Conservation (phyloP, 495 filamentous ascomycete species). For the Podospora pseudopauciseta region DNA sequence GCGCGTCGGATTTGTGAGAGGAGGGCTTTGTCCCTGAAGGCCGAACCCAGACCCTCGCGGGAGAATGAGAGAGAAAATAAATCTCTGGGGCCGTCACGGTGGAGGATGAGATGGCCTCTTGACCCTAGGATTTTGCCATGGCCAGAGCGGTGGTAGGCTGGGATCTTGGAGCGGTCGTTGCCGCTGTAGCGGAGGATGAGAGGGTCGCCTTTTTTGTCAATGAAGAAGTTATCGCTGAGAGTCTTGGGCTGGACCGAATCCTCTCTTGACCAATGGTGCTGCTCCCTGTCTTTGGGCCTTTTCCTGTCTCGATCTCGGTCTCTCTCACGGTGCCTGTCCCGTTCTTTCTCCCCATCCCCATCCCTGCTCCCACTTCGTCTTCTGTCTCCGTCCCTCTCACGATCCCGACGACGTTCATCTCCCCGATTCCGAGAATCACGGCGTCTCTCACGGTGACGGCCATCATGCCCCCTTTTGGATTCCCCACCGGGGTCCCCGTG, state of each 20-base stretch:
- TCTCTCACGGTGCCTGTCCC: background rate
- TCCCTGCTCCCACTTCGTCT: conserved; percentile 21
- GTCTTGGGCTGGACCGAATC: background rate
- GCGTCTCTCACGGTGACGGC: background rate
- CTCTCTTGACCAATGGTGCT: background rate
- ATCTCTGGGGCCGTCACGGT: conserved; percentile 34
- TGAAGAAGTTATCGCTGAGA: conserved; percentile 28
- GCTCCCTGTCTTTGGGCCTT: background rate
- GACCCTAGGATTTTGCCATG: conserved; percentile 39
- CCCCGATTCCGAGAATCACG: background rate
- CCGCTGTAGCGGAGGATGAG: conserved; percentile 43
- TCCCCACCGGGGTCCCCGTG: background rate
- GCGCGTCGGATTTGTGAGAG: conserved; percentile 24
- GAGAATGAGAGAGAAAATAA: conserved; percentile 34
- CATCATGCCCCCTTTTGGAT: background rate
- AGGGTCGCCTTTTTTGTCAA: conserved; percentile 44
- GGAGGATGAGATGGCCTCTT: conserved; percentile 35
- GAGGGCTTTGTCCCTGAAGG: conserved; percentile 39
- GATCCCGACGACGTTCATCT: background rate
- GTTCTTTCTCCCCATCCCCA: conserved; percentile 3
- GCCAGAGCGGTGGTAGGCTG: conserved; percentile 41
- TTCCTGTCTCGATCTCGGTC: conserved; percentile 8
- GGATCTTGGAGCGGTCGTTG: conserved; percentile 40
- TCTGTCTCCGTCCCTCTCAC: background rate
- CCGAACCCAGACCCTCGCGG: conserved; percentile 31